Conservation (phyloP, 2,329 filamentous ascomycete genomes). For the Apiospora hydei region DNA sequence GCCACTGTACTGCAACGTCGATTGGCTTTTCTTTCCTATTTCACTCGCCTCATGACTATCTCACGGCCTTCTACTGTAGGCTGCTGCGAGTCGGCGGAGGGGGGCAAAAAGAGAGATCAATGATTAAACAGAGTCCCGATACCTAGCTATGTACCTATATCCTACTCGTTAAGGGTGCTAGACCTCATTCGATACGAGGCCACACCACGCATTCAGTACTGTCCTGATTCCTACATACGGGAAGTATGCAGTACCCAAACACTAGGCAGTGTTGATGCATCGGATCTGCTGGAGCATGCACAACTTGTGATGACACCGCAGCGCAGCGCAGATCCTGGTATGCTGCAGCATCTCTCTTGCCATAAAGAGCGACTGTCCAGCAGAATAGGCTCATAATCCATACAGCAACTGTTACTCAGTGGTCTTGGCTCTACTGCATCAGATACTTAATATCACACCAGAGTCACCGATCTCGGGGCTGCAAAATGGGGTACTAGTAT, state of each 20-base stretch:
- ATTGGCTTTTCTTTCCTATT: neutral
- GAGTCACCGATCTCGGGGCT: neutral
- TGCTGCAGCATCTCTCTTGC: conserved; percentile 6
- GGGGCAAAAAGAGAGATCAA: neutral
- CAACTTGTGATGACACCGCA: conserved; percentile 8
- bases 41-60: no score
- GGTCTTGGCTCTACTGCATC: neutral
- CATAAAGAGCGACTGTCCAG: neutral
- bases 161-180: neutral
- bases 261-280: neutral
- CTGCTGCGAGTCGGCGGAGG: neutral
- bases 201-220: neutral
- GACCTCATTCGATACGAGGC: neutral
- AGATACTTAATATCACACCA: neutral
- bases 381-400: neutral
- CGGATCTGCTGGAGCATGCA: conserved; percentile 5
- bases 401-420: neutral
- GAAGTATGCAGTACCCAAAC: neutral
- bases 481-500: no score
- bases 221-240: neutral
- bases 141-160: no score
- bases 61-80: neutral
- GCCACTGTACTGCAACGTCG: neutral
- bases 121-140: neutral
- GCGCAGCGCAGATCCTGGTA: conserved; percentile 11